Conservation (phyloP, 2,329 filamentous ascomycete species). For the Stemphylium vesicarium region DNA sequence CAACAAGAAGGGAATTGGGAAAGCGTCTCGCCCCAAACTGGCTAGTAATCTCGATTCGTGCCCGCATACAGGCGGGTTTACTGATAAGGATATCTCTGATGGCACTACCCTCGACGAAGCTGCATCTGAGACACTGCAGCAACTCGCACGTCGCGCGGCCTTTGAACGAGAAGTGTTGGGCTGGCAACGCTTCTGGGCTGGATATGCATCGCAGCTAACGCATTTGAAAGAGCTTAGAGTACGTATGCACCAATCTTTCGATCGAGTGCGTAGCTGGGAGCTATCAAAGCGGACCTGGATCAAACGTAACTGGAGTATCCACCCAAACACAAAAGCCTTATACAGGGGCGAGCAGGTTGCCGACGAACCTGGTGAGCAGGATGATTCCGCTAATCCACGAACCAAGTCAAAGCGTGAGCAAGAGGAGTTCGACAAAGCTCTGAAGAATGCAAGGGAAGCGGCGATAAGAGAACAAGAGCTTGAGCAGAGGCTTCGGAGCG, state of each 20-base stretch:
- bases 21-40: conserved; percentile 2
- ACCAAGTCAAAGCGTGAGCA: too few relatives aligned
- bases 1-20: background rate
- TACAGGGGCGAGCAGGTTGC: too few relatives aligned
- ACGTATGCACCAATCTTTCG: too few relatives aligned
- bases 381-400: too few relatives aligned
- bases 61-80: conserved; percentile 23
- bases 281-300: too few relatives aligned
- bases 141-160: conserved; percentile 22
- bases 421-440: too few relatives aligned
- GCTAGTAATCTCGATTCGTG: conserved; percentile 7
- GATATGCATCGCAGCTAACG: conserved; percentile 23
- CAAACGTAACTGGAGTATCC: too few relatives aligned
- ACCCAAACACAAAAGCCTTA: too few relatives aligned
- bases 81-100: background rate
- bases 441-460: too few relatives aligned
- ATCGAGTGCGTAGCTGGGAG: conserved; percentile 22
- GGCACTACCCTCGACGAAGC: conserved; percentile 8
- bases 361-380: too few relatives aligned
- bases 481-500: too few relatives aligned
- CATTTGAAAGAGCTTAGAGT: conserved; percentile 23
- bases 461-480: too few relatives aligned
- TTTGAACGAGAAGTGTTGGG: conserved; percentile 30
- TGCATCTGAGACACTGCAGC: conserved; percentile 9
- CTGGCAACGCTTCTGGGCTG: conserved; percentile 37